Base-by-base conservation (phyloP, 2,329 filamentous ascomycete genomes). In the Botryosphaeria dothidea region DNA sequence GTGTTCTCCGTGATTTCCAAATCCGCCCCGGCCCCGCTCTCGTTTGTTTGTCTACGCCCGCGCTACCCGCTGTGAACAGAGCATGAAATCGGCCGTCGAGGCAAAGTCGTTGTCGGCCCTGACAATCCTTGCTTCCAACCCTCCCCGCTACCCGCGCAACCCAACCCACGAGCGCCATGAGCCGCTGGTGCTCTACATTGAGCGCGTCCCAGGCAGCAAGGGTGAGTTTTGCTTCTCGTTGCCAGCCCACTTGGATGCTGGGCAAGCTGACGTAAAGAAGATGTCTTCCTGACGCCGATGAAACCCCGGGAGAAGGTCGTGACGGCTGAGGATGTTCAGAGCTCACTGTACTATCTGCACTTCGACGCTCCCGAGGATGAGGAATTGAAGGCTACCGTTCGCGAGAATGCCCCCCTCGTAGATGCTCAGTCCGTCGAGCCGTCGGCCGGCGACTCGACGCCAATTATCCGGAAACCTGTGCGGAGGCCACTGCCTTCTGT, bases 261-360 rank as follows among this genome's bases (percentile, higher is more conserved):
- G n/a, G 29, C 27, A 23, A n/a, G 58, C 56, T 64, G 56, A 69
- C 62, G 52, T 58, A 25, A 52, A 23, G 21, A 13, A 95, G 94
- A 97, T 83, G 86, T 97, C 65, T 96, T 97, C 71, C 87, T 99
- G 51, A 96, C 94, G 1, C 92, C 95, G 0, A 85, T 95, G 68
- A 97, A 96, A 75, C 95, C 95, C 1, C 89, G 91, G 60, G 85
- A 90, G 46, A 97, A 95, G 76, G 94, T 92, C 66, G 92, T 99
- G 68, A 96, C 92, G 0, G 89, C 87, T 49, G 90, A 93, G 74
- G 94, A 97, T 74, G 89, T 99, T 56, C 87, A 90, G 64, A 92
- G 88, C 71, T 96, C 90, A 15, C 84, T 99, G 4, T 99, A 98
- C 79, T 98, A 95, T 75, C 82, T 97, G 62, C 94, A 98, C 78